Evolutionary conservation across 1,139 yeast species (phyloP), one percentile per base, ranked within the genome.

Genomic region (Wickerhamomyces sp.): DNA sequence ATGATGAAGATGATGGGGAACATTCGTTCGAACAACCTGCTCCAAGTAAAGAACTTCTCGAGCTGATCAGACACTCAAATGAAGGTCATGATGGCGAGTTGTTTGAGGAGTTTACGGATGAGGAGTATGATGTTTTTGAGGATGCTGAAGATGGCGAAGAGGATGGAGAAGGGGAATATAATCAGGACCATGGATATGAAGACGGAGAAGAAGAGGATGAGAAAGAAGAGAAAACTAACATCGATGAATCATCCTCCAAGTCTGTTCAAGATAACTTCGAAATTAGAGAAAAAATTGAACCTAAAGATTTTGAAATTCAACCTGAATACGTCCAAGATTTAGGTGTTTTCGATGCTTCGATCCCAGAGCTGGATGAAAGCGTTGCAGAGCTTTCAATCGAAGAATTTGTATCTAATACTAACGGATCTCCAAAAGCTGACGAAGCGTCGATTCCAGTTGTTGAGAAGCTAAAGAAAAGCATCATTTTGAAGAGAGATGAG

Each of bases 401-500:
- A 11, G 30, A 28, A 13, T 34, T 31, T 26, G 25, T 10, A 3
- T 11, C 27, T 27, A 28, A 37, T 24, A 45, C 36, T 23, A 43
- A 40, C 18, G 17, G 25, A 13, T 47, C 52, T 28, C 47, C 47
- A 36, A 47, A 47, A 27, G 59, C 61, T 40, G 68, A 60, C 31
- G 55, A 61, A 24, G 70, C 63, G 15, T 59, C 65, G 42, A 34
- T n/a, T 35, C 30, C 27, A 26, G 29, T 16, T 20, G 33, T 13
- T 32, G n/a, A n/a, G n/a, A 35, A 32, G 3, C 45, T 45, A 23
- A 46, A 39, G 30, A 46, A 44, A 33, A 41, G 58, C 29, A 57
- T 52, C 35, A 31, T 61, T 4, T 32, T 61, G 36, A 60, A 57
- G 40, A 54, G 66, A 35, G 65, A 64, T 14, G 60, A 61, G 34